Evolutionary conservation across 148 eudicot genomes (phyloP), one percentile per base, ranked within the genome.

Genomic region (Camellia sinensis): DNA sequence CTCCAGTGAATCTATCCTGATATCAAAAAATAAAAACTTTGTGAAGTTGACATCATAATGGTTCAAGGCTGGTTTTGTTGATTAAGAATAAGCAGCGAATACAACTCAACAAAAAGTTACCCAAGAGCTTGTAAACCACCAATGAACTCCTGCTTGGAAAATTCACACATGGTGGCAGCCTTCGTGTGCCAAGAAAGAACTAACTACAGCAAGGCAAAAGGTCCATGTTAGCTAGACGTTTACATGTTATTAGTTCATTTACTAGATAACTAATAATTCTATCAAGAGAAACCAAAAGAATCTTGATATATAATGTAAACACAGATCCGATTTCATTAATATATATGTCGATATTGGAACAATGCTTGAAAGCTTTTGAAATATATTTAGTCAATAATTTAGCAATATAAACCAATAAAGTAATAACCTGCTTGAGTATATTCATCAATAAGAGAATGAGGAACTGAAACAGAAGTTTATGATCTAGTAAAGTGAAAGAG

Each of bases 121-220:
- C 99, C 99, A 75, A 96, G 87, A 74, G 93, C 79, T 86, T 89
- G 93, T 84, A 92, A 89, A 82, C 99, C 99, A 77, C 87, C 88
- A 87, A 93, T 64, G 67, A 96, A 96, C 83, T 96, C 99, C 85
- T 93, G 95, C 87, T 92, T 96, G 70, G 99, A 91, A 81, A 88
- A 96, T 83, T 96, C 99, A 86, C 99, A 96, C 99, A 96, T 96
- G 21, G 99, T 96, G 60, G 98, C 95, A 84, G 99, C 99, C 84
- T 96, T 96, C 99, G 93, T 90, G 81, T 96, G 98, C 99, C 99
- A 96, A 60, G 99, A 96, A 76, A 96, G 80, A 67, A 91, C 99
- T 84, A 96, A 81, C 99, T 96, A 86, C 77, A 88, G 74, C 6
- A 44, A 73, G 67, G 48, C 43, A 81, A 80, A 40, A 81, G 59